Conservation (phyloP, 2,329 filamentous ascomycete species). For the Exophiala aquamarina region DNA sequence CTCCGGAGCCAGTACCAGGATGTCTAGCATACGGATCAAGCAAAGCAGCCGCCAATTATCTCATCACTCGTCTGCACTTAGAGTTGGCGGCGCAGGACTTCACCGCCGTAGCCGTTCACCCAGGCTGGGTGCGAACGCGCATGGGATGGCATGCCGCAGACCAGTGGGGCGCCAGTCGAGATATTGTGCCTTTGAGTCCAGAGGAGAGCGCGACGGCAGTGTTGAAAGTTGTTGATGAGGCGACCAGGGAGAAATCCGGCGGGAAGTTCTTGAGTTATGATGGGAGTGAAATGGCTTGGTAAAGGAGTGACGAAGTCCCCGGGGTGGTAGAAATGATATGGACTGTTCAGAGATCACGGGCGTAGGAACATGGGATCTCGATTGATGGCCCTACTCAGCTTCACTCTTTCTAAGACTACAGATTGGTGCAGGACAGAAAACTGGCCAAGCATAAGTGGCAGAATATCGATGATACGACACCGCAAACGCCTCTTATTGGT, state of each 20-base stretch:
- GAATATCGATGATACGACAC: too few species aligned
- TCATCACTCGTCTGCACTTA: background rate
- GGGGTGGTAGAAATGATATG: background rate
- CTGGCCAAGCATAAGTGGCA: too few species aligned
- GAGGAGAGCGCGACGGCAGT: background rate
- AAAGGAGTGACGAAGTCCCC: too few species aligned
- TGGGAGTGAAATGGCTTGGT: background rate
- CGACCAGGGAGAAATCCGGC: background rate
- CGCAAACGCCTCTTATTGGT: too few species aligned
- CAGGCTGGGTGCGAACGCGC: background rate
- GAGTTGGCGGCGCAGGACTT: background rate
- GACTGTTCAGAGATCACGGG: background rate
- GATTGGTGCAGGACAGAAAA: too few species aligned
- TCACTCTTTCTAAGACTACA: too few species aligned
- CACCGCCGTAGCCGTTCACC: background rate
- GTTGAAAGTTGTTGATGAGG: background rate
- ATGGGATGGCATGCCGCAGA: background rate
- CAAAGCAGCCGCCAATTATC: constrained; percentile 1
- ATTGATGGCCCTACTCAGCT: too few species aligned
- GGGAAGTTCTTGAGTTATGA: constrained; percentile 1
- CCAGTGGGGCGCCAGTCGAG: background rate
- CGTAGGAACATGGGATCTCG: too few species aligned
- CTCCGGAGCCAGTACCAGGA: background rate
- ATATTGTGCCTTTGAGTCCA: background rate
- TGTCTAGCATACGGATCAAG: background rate